A percentile compares a stretch with the other conserved stretches of the same genome.
phyloP scores from a whole-genome alignment of 208 protist genomes.

The Herpetomonas samuelpessoai region DNA sequence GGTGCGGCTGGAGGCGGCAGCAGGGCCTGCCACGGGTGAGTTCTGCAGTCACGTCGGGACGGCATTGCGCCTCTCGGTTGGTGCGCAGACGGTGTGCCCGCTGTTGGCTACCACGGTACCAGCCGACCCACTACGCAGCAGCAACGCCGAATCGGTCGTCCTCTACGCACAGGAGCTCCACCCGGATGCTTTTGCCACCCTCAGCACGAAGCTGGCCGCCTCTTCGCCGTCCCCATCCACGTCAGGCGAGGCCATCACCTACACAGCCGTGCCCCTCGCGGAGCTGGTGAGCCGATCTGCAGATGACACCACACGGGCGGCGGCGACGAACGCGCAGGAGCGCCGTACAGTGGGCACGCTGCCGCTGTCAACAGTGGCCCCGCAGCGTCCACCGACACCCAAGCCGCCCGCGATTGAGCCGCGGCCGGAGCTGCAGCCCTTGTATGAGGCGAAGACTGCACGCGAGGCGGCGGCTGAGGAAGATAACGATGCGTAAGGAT shows the following conservation, averaged over 20 bases:
- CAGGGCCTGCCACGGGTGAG: conserved; percentile 41
- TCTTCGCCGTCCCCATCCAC: conserved; percentile 9
- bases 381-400: conserved; percentile 81
- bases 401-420: conserved; percentile 64
- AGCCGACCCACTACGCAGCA: conserved; percentile 47
- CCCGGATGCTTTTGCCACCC: conserved; percentile 44
- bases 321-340: conserved; percentile 29
- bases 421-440: conserved; percentile 74
- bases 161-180: conserved; percentile 76
- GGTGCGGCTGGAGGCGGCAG: conserved; percentile 35
- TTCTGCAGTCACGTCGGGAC: conserved; percentile 40
- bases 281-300: conserved; percentile 31
- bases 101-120: conserved; percentile 43
- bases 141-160: conserved; percentile 60
- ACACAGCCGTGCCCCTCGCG: conserved; percentile 51
- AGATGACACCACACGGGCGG: conserved; percentile 71
- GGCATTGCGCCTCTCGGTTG: conserved; percentile 55
- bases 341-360: conserved; percentile 33
- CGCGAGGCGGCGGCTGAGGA: conserved; percentile 50
- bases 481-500: conserved; percentile 15
- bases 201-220: conserved; percentile 42
- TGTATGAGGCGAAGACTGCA: conserved; percentile 66
- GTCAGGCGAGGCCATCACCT: conserved; percentile 27
- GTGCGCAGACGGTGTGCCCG: conserved; percentile 24
- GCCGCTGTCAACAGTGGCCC: conserved; percentile 49